Percentiles rank a stretch among this genome's conserved stretches.
Conservation (phyloP, 768 basidiomycete genomes). For the Vishniacozyma victoriae region DNA sequence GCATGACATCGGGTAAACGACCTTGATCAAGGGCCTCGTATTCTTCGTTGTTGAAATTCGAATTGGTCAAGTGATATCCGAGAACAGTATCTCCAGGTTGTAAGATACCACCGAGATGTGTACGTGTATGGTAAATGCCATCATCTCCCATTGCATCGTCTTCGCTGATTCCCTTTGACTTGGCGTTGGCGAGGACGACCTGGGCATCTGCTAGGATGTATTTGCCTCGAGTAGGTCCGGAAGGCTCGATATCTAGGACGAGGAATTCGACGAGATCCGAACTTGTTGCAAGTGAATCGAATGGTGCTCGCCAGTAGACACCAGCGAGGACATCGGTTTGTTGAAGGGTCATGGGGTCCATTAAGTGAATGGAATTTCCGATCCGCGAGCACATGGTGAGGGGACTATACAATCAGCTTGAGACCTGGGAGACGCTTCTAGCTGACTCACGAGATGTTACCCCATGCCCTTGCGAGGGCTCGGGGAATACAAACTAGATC, state of each 20-base stretch:
- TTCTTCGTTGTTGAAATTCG: slow-evolving; percentile 88
- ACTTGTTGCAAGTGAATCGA: slow-evolving; percentile 72
- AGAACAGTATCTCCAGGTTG: slow-evolving; percentile 92
- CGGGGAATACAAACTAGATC: slow-evolving; percentile 85
- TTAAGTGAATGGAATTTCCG: slow-evolving; percentile 80
- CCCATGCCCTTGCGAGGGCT: slow-evolving; percentile 71
- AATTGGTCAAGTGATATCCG: slow-evolving; percentile 79
- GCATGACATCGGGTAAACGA: slow-evolving; percentile 81
- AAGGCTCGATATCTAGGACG: slow-evolving; percentile 86
- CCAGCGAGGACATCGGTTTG: slow-evolving; percentile 69
- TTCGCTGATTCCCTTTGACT: slow-evolving; percentile 57
- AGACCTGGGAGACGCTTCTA: not conserved
- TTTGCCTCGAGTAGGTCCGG: slow-evolving; percentile 65
- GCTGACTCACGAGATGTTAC: slow-evolving; percentile 66
- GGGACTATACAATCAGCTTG: slow-evolving; percentile 50
- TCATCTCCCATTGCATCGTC: slow-evolving; percentile 59
- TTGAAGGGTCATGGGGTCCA: slow-evolving; percentile 83
- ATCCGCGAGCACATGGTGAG: slow-evolving; percentile 83
- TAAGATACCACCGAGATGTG: slow-evolving; percentile 85
- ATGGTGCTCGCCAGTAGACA: slow-evolving; percentile 87
- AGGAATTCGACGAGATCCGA: slow-evolving; percentile 91
- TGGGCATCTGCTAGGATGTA: slow-evolving; percentile 82
- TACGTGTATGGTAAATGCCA: slow-evolving; percentile 90
- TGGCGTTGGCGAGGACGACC: slow-evolving; percentile 69
- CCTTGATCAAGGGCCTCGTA: slow-evolving; percentile 61